Evolutionary conservation across 495 filamentous ascomycete genomes (phyloP).

Genomic region (Cryomyces minteri): DNA sequence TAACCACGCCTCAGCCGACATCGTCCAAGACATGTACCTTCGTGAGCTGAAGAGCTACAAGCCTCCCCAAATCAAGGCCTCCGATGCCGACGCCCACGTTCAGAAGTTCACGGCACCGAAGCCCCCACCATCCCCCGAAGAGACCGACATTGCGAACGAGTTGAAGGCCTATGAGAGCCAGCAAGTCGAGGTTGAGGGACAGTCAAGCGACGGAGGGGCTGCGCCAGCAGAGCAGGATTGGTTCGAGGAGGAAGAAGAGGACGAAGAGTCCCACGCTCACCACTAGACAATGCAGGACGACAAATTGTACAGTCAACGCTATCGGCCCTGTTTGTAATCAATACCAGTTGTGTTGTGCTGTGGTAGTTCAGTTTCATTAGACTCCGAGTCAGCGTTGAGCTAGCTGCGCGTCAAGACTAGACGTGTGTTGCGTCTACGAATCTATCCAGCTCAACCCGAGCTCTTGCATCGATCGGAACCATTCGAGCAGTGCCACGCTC

Average conservation of each 20-base stretch:
- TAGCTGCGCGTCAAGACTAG: no score
- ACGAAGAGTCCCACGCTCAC: constrained; percentile 18
- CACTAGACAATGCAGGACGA: no score
- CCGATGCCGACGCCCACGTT: constrained; percentile 78
- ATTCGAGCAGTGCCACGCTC: no score
- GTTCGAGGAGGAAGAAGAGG: constrained; percentile 51
- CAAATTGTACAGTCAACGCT: no score
- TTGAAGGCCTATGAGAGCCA: constrained; percentile 84
- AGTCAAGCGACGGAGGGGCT: constrained; percentile 36
- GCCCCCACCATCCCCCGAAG: constrained; percentile 72
- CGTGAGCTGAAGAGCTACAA: constrained; percentile 89
- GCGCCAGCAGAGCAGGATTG: constrained; percentile 41
- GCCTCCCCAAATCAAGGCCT: constrained; percentile 59
- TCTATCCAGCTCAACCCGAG: no score
- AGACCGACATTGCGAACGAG: constrained; percentile 74
- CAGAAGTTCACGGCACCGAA: constrained; percentile 69
- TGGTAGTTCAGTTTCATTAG: no score
- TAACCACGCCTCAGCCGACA: constrained; percentile 44
- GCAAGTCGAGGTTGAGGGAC: constrained; percentile 87
- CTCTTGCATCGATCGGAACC: no score
- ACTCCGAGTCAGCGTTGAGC: no score
- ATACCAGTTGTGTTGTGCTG: no score
- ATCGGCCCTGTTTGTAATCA: no score
- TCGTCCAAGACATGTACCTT: constrained; percentile 94
- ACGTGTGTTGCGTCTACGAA: no score